phyloP scores from a whole-genome alignment of 1,284 basidiomycete genomes.

The Ustilago xerochloae region DNA sequence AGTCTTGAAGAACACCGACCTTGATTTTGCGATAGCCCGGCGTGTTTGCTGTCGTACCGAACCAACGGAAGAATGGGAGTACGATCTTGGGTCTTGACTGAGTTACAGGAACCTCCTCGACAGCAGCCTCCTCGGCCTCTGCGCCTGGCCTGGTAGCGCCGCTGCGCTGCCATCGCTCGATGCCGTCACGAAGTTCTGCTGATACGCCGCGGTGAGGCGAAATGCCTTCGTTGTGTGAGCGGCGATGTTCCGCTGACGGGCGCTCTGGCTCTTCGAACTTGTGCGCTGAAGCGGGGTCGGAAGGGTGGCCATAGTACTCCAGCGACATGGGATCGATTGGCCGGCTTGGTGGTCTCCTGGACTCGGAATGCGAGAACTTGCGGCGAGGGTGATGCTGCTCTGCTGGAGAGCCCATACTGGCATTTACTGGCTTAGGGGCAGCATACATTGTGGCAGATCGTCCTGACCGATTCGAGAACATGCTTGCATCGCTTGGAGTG shows the following conservation, averaged over 20 bases:
- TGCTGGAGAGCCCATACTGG: constrained; percentile 4
- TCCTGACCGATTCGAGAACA: constrained; percentile 28
- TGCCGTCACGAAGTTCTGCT: constrained; percentile 46
- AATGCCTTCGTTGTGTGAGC: not conserved
- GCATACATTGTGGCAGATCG: constrained; percentile 28
- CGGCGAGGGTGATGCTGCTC: constrained; percentile 20
- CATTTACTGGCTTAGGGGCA: constrained; percentile 18
- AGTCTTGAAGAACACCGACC: constrained; percentile 55
- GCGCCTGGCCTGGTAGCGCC: constrained; percentile 21
- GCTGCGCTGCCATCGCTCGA: constrained; percentile 48
- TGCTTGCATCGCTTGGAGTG: constrained; percentile 38
- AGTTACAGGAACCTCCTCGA: constrained; percentile 7
- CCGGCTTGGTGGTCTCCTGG: constrained; percentile 10
- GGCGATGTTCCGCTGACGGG: constrained; percentile 4
- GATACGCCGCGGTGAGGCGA: constrained; percentile 22
- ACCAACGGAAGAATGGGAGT: constrained; percentile 64
- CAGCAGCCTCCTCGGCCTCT: constrained; percentile 14
- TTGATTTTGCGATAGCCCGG: constrained; percentile 62
- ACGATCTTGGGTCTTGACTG: constrained; percentile 51
- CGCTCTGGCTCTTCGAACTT: constrained; percentile 20
- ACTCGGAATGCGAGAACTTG: constrained; percentile 15
- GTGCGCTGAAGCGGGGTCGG: constrained; percentile 9
- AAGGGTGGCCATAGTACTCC: constrained; percentile 48
- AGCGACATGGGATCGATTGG: constrained; percentile 47
- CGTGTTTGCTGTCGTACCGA: constrained; percentile 61